Base-by-base conservation (phyloP, 2,329 filamentous ascomycete species). In the Hymenotorrendiella dingleyae region DNA sequence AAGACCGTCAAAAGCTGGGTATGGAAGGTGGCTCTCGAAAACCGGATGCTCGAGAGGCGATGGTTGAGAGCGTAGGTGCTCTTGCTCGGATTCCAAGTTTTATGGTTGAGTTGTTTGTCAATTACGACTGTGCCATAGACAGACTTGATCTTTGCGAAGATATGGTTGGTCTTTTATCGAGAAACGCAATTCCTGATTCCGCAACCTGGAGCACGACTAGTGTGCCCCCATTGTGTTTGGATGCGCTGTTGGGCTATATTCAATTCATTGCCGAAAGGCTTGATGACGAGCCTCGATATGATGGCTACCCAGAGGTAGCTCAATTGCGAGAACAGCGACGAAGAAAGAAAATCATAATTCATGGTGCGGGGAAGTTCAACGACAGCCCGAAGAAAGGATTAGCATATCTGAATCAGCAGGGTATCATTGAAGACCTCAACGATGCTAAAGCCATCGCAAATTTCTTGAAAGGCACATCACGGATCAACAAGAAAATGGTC, bases 161-260 rank as follows among this genome's bases (percentile, higher is more conserved):
- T 59, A 85, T 97, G 76, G 80, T 98, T 47, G 91, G 93, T 1
- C 74, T 98, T 24, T 70, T 98, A 12, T 91, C 93, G 16, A 79
- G 93, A 45, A 98, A 96, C 62, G 93, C 93, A 2, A 85, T 98
- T 52, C 94, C 93, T 1, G 93, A 98, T 62, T 95, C 93, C 7
- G 93, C 91, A 5, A 96, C 90, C 5, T 98, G 93, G 93, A 98
- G 94, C 63, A 98, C 93, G 9, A 96, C 91, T 4, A 98, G 94
- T 60, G 94, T 98, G 1, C 93, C 93, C 12, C 93, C 93, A 1
- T 70, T 98, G 3, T 98, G 93, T 57, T 72, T 98, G 17, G 93
- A 98, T 66, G 89, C 93, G 8, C 71, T 98, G 9, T 72, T 98
- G 19, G 83, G 88, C 12, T 97, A 90, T 56, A 79, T 98, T 24